A percentile compares a stretch with the other conserved stretches of the same genome.
Evolutionary conservation across 805 yeast species (phyloP).

Genomic region (Saccharomyces eubayanus): DNA sequence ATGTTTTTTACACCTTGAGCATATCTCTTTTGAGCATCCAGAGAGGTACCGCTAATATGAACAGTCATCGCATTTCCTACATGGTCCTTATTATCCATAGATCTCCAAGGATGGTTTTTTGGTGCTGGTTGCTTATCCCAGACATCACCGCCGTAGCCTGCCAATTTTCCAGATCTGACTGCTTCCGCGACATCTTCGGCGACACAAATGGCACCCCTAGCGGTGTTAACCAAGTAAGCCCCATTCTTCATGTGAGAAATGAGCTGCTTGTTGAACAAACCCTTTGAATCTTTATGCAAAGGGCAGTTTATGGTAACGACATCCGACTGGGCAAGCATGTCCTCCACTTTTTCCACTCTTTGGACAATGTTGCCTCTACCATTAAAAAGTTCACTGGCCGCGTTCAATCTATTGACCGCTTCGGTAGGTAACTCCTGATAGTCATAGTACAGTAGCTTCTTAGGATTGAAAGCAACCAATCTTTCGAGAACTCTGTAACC

Average conservation of each 20-base stretch:
- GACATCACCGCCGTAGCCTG: slow-evolving; percentile 82
- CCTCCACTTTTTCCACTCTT: slow-evolving; percentile 53
- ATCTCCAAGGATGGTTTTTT: slow-evolving; percentile 67
- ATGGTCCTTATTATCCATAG: slow-evolving; percentile 53
- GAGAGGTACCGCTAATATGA: slow-evolving; percentile 36
- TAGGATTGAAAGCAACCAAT: slow-evolving; percentile 63
- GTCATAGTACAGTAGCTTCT: slow-evolving; percentile 45
- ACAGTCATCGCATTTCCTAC: slow-evolving; percentile 70
- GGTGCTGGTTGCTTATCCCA: slow-evolving; percentile 86
- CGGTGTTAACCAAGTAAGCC: slow-evolving; percentile 33
- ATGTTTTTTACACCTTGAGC: slow-evolving; percentile 62
- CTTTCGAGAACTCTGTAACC: slow-evolving; percentile 71
- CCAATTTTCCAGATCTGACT: slow-evolving; percentile 53
- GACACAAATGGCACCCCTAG: slow-evolving; percentile 72
- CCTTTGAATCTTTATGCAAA: slow-evolving; percentile 59
- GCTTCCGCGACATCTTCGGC: slow-evolving; percentile 73
- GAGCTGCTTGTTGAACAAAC: slow-evolving; percentile 57
- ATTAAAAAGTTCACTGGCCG: slow-evolving; percentile 1
- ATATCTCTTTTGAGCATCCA: slow-evolving; percentile 73
- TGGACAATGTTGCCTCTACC: slow-evolving; percentile 35
- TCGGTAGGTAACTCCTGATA: slow-evolving; percentile 49
- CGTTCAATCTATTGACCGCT: slow-evolving; percentile 50
- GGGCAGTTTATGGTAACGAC: slow-evolving; percentile 74
- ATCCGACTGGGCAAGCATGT: slow-evolving; percentile 58
- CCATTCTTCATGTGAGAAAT: slow-evolving; percentile 63